These are phyloP conservation scores for Hypocrella siamensis DNA, from an alignment of 2,329 filamentous ascomycete species.

Conservation along the genomic window DNA sequence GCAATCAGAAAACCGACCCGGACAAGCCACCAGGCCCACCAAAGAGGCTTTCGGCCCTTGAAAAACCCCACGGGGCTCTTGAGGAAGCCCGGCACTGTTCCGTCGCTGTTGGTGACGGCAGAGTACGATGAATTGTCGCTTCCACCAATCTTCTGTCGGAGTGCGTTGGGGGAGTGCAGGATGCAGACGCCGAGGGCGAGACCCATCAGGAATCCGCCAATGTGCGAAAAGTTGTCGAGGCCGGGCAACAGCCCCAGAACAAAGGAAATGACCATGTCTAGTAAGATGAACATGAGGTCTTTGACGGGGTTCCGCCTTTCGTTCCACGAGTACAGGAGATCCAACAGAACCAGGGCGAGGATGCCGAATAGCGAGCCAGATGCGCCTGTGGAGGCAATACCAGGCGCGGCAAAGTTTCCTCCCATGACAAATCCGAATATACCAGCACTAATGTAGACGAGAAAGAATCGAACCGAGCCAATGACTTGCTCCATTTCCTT, in stretches of 20 bases:
- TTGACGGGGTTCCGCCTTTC: constrained; percentile 61
- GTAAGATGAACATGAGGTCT: constrained; percentile 72
- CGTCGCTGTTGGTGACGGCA: constrained; percentile 38
- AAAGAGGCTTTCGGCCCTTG: constrained; percentile 78
- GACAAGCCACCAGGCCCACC: constrained; percentile 96
- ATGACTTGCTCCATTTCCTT: constrained; percentile 88
- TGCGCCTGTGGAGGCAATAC: constrained; percentile 71
- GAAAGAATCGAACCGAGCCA: constrained; percentile 69
- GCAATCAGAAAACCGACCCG: constrained; percentile 62
- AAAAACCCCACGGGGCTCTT: constrained; percentile 65
- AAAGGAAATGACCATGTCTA: constrained; percentile 82
- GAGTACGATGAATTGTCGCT: constrained; percentile 48
- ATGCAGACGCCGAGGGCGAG: constrained; percentile 74
- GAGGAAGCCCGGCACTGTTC: constrained; percentile 36
- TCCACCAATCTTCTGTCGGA: constrained; percentile 58
- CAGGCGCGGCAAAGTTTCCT: constrained; percentile 77
- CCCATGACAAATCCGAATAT: constrained; percentile 95
- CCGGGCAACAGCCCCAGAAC: constrained; percentile 83
- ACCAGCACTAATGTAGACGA: constrained; percentile 81
- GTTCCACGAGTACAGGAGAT: constrained; percentile 85
- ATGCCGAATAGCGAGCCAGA: constrained; percentile 87
- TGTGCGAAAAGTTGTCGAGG: constrained; percentile 93
- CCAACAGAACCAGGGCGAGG: constrained; percentile 73
- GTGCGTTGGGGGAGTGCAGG: constrained; percentile 69
- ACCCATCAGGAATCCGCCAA: constrained; percentile 90